Evolutionary conservation across 352 stramenopile species (phyloP).

Genomic region (Globisporangium spinosum): DNA sequence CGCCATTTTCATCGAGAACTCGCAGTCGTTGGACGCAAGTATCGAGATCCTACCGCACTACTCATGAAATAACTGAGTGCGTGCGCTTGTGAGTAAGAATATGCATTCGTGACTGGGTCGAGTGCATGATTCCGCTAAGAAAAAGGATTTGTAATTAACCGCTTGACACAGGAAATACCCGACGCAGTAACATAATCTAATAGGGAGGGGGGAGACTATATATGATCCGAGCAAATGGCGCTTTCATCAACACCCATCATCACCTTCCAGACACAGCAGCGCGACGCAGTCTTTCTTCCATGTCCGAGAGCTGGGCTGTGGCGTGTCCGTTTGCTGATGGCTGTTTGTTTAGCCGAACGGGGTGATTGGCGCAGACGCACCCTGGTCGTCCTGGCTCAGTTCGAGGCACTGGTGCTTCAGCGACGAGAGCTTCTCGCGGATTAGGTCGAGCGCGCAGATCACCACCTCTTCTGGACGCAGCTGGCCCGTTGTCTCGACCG

Average conservation of each 20-base stretch:
- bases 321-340: background rate
- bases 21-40: slow-evolving; percentile 42
- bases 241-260: background rate
- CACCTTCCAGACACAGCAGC: background rate
- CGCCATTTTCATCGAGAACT: slow-evolving; percentile 37
- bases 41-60: slow-evolving; percentile 69
- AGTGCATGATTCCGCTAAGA: background rate
- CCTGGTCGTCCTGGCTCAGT: slow-evolving; percentile 77
- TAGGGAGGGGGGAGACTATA: slow-evolving; percentile 8
- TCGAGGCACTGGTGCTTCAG: slow-evolving; percentile 87
- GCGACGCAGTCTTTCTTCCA: background rate
- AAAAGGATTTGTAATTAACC: slow-evolving; percentile 15
- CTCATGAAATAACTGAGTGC: slow-evolving; percentile 24
- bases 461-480: slow-evolving; percentile 83
- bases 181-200: slow-evolving; percentile 22
- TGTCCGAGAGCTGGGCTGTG: background rate
- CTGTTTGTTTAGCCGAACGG: slow-evolving; percentile 66
- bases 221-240: slow-evolving; percentile 6
- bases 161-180: slow-evolving; percentile 2
- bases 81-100: background rate
- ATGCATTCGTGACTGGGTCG: background rate
- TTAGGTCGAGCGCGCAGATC: slow-evolving; percentile 83
- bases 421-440: slow-evolving; percentile 81
- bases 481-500: slow-evolving; percentile 91
- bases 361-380: slow-evolving; percentile 57